A percentile compares a stretch with the other conserved stretches of the same genome.
Conservation (phyloP, 2,329 filamentous ascomycete genomes). For the Fusarium floridanum region DNA sequence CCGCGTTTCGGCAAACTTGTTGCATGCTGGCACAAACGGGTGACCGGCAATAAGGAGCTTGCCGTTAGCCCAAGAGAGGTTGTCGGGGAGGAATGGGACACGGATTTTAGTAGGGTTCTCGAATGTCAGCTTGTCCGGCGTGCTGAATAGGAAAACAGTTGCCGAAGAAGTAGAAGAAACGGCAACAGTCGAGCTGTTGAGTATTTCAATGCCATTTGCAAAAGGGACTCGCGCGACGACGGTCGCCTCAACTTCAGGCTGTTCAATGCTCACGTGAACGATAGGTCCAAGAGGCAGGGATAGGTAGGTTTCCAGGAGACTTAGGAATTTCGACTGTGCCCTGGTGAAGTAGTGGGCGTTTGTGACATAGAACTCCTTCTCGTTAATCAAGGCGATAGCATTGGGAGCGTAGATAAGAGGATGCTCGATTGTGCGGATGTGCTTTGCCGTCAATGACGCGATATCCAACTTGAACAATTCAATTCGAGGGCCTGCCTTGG, state of each 20-base stretch:
- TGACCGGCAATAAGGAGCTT: conserved; percentile 58
- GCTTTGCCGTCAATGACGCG: conserved; percentile 48
- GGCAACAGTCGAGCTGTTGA: conserved; percentile 55
- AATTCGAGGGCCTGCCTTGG: conserved; percentile 50
- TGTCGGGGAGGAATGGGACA: conserved; percentile 57
- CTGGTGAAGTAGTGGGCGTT: conserved; percentile 55
- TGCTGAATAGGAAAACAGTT: conserved; percentile 27
- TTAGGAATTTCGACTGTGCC: conserved; percentile 41
- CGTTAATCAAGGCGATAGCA: conserved; percentile 52
- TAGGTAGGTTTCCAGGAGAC: conserved; percentile 52
- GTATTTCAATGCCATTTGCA: conserved; percentile 57
- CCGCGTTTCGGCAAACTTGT: conserved; percentile 49
- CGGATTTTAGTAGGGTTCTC: conserved; percentile 10
- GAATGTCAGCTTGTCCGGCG: conserved; percentile 3
- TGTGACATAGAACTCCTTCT: conserved; percentile 56
- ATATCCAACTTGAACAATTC: conserved; percentile 57
- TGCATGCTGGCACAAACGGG: conserved; percentile 51
- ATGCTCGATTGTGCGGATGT: conserved; percentile 54
- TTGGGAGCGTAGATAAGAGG: conserved; percentile 56
- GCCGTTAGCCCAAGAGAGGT: conserved; percentile 50
- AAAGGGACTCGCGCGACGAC: conserved; percentile 53
- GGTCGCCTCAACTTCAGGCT: conserved; percentile 27
- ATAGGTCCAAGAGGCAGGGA: conserved; percentile 50
- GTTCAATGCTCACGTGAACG: conserved; percentile 50
- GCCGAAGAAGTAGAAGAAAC: conserved; percentile 52